Evolutionary conservation across 352 stramenopile genomes (phyloP).

Genomic region (Globisporangium cederbergense): DNA sequence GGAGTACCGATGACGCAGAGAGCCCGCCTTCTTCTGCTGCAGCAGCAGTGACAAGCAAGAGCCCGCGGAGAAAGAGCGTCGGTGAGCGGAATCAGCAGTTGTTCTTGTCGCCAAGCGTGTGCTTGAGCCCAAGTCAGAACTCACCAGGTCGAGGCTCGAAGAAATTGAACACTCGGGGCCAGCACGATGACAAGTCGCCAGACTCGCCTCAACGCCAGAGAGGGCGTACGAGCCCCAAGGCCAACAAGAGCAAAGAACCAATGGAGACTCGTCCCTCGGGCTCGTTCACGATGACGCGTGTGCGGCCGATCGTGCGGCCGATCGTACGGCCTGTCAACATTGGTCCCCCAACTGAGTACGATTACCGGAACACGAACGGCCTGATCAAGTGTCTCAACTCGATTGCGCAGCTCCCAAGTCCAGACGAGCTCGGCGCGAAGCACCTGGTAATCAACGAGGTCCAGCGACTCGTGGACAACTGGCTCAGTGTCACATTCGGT

Average conservation of each 20-base stretch:
- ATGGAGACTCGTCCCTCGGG: background rate
- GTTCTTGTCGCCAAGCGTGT: background rate
- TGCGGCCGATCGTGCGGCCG: conserved; percentile 52
- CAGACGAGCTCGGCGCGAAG: conserved; percentile 63
- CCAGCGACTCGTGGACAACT: conserved; percentile 65
- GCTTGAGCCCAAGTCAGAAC: background rate
- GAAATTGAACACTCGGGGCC: background rate
- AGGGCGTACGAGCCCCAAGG: conserved; percentile 10
- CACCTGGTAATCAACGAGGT: conserved; percentile 79
- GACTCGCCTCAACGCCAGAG: background rate
- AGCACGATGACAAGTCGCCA: background rate
- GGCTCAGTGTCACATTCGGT: conserved; percentile 49
- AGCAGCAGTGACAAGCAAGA: conserved; percentile 4
- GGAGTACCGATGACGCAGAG: background rate
- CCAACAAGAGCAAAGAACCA: conserved; percentile 6
- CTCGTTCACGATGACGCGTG: conserved; percentile 23
- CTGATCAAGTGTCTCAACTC: conserved; percentile 80
- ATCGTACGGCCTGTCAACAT: conserved; percentile 60
- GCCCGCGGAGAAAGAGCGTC: background rate
- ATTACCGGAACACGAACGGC: conserved; percentile 75
- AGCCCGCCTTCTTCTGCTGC: background rate
- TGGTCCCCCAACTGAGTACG: conserved; percentile 62
- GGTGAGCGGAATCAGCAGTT: background rate
- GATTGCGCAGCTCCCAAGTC: conserved; percentile 49
- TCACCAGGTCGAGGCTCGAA: background rate